phyloP scores from a whole-genome alignment of 352 stramenopile genomes.

The Phytophthora litchii region DNA sequence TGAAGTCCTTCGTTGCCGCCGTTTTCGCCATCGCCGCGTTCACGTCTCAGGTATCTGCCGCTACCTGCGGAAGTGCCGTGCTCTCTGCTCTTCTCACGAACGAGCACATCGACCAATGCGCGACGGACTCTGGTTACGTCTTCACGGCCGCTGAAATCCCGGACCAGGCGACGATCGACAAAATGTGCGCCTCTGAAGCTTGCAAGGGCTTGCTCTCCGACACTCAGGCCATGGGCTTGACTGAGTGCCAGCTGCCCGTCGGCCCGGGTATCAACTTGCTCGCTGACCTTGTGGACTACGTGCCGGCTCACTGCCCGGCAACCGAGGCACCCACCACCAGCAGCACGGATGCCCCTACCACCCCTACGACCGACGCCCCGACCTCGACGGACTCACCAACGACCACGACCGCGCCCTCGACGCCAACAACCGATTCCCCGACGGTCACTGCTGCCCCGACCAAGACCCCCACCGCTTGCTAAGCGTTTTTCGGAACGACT shows the following conservation, averaged over 20 bases:
- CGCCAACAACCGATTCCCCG: neutral
- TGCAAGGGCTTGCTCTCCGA: constrained; percentile 36
- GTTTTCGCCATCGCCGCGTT: constrained; percentile 20
- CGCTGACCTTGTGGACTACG: constrained; percentile 41
- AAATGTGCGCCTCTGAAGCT: constrained; percentile 33
- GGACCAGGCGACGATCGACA: constrained; percentile 19
- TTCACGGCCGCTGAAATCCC: constrained; percentile 37
- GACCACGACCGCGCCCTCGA: constrained; percentile 1
- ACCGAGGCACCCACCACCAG: constrained; percentile 16
- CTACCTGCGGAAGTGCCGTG: constrained; percentile 13
- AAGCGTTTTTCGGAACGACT: constrained; percentile 27
- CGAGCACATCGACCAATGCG: constrained; percentile 32
- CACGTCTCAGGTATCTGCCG: constrained; percentile 22
- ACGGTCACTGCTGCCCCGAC: constrained; percentile 7
- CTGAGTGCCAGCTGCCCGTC: constrained; percentile 38
- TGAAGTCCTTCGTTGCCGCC: constrained; percentile 39
- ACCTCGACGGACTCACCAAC: constrained; percentile 1
- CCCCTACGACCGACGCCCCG: constrained; percentile 1
- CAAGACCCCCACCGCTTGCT: constrained; percentile 22
- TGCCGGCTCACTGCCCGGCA: constrained; percentile 27
- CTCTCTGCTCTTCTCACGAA: constrained; percentile 33
- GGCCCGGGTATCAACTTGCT: constrained; percentile 31
- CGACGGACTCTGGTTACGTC: constrained; percentile 37
- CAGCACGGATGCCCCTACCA: constrained; percentile 1
- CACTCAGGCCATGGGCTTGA: constrained; percentile 20